Conservation (phyloP, 208 protist genomes). For the Eutreptiella sp. region DNA sequence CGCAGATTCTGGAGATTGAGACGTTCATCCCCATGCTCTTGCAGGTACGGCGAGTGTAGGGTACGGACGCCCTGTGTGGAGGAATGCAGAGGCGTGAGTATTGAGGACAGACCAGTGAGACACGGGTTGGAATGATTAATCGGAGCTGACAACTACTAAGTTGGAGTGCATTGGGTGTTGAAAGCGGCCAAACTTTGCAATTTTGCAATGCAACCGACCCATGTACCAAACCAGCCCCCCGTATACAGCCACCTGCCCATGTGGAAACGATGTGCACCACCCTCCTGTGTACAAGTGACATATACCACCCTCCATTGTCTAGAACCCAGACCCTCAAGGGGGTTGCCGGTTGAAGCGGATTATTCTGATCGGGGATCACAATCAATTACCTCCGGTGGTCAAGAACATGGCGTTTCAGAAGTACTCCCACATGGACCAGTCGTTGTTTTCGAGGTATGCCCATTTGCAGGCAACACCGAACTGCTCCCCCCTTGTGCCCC, state of each 20-base stretch:
- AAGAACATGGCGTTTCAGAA: slow-evolving; percentile 65
- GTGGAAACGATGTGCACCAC: too few species aligned
- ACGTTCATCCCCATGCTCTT: slow-evolving; percentile 79
- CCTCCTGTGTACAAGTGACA: too few species aligned
- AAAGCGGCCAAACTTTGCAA: too few species aligned
- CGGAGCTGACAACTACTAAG: too few species aligned
- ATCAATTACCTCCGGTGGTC: slow-evolving; percentile 78
- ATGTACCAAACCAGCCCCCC: too few species aligned
- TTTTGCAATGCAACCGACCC: too few species aligned
- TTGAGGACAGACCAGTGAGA: slow-evolving; percentile 15
- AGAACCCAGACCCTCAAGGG: neutral
- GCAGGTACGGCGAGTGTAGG: slow-evolving; percentile 47
- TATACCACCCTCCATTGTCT: too few species aligned
- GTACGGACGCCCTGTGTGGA: neutral
- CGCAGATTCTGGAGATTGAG: slow-evolving; percentile 79
- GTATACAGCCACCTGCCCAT: too few species aligned
- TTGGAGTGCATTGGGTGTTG: too few species aligned
- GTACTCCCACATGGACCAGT: slow-evolving; percentile 70
- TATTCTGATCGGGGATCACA: slow-evolving; percentile 73
- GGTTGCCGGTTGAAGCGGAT: slow-evolving; percentile 58
- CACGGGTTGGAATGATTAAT: too few species aligned
- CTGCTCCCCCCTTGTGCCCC: neutral
- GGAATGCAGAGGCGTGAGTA: neutral
- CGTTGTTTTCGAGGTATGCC: slow-evolving; percentile 59
- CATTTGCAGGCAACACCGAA: slow-evolving; percentile 26